Evolutionary conservation across 1,284 basidiomycete genomes (phyloP), one percentile per base, ranked within the genome.

Genomic region (Tylopilus orsonianus): DNA sequence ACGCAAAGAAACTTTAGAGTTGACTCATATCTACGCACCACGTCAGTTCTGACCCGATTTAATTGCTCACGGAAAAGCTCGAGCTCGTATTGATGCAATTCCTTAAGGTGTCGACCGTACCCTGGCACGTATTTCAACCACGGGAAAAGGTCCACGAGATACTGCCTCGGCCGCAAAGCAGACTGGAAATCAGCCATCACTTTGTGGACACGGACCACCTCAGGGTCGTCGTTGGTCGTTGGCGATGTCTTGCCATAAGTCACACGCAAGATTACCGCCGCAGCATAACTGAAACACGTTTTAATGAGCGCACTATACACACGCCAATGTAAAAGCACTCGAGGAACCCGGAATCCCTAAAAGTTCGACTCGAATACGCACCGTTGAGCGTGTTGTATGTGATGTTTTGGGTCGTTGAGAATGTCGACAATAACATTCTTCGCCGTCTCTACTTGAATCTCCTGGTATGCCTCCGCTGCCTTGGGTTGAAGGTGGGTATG

Each of bases 201-300:
- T 14, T 71, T 66, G 38, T 74, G 78, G 33, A 85, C 71, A 19
- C 73, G 71, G n/a, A 66, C 54, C 5, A 86, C 74, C 32, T 81
- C 79, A 0, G 76, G 78, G 56, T 85, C 83, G 7, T 74, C 67
- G 52, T 75, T 78, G 0, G 68, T 69, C 14, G 77, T 75, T 8
- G 52, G 75, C 54, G 57, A 66, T 2, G 72, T 65, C 53, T 79
- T 81, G 3, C 83, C 83, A 56, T 87, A 87, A 2, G 83, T 78
- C 36, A 87, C 69, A 1, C 77, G 73, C 69, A 87, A 75, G 4
- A 85, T 80, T 0, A 86, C 75, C 1, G 77, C 74, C 0, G 81
- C 77, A 0, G 83, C 77, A 55, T 80, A 87, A 41, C 82, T 85
- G 53, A 14, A 44, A 34, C 9, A 4, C 1, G n/a, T n/a, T n/a